These are phyloP conservation scores for Sinapis alba DNA, from an alignment of 441 rosid species.

Conservation along the genomic window DNA sequence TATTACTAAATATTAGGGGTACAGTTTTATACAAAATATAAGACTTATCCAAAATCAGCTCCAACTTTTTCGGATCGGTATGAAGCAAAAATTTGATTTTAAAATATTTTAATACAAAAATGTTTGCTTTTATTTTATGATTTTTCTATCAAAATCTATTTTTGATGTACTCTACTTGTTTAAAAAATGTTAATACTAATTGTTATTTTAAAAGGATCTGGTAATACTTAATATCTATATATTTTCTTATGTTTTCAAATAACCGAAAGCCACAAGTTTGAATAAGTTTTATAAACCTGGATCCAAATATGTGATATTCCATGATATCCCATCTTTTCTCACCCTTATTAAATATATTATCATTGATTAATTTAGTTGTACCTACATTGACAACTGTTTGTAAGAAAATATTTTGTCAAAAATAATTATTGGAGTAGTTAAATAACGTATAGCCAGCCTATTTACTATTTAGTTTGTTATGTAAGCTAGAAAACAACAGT, in stretches of 20 bases:
- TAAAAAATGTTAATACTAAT: too few relatives aligned
- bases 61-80: background rate
- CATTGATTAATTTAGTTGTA: background rate
- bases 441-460: background rate
- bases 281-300: background rate
- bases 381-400: background rate
- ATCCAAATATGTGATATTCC: background rate
- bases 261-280: background rate
- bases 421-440: background rate
- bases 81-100: background rate
- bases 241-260: background rate
- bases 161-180: background rate
- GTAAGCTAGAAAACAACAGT: background rate
- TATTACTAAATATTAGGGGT: background rate
- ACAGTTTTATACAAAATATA: background rate
- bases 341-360: background rate
- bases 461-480: background rate
- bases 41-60: background rate
- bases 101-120: background rate
- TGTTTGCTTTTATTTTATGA: background rate
- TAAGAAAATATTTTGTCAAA: too few relatives aligned
- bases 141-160: background rate
- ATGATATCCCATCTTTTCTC: background rate
- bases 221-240: background rate
- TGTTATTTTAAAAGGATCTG: too few relatives aligned